A percentile compares a stretch with the other conserved stretches of the same genome.
Evolutionary conservation across 1,284 basidiomycete species (phyloP).

Genomic region (Stygiomarasmius scandens): DNA sequence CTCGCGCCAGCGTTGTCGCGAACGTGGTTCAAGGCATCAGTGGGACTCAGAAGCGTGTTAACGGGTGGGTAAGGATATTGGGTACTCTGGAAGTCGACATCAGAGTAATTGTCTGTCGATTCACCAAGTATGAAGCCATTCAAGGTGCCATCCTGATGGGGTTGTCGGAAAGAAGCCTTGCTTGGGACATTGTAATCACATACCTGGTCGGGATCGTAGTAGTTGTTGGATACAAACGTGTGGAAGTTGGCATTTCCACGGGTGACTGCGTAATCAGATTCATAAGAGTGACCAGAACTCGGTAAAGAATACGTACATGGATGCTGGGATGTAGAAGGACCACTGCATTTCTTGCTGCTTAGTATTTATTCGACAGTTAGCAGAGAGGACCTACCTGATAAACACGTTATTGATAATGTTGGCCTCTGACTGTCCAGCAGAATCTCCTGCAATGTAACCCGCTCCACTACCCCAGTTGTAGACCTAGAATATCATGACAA

Average conservation of each 20-base stretch:
- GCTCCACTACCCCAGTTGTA: conserved; percentile 41
- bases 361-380: too few species aligned
- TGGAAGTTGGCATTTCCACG: conserved; percentile 42
- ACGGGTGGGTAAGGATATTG: conserved; percentile 37
- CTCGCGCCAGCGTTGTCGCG: conserved; percentile 35
- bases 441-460: conserved; percentile 39
- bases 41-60: conserved; percentile 30
- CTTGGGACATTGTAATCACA: not conserved
- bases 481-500: conserved; percentile 22
- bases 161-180: not conserved
- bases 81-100: conserved; percentile 33
- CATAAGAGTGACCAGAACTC: too few species aligned
- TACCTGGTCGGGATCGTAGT: conserved; percentile 37
- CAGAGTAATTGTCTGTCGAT: conserved; percentile 35
- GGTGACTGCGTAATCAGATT: conserved; percentile 26
- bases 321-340: conserved; percentile 29
- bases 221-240: conserved; percentile 35
- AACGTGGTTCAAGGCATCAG: conserved; percentile 34
- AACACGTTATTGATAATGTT: conserved; percentile 41
- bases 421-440: conserved; percentile 33
- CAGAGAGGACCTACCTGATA: conserved; percentile 29
- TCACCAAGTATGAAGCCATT: conserved; percentile 33
- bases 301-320: conserved; percentile 24
- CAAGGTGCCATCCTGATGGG: conserved; percentile 31
- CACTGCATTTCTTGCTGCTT: conserved; percentile 12